Evolutionary conservation across 768 basidiomycete species (phyloP), one percentile per base, ranked within the genome.

Genomic region (Artomyces pyxidatus): DNA sequence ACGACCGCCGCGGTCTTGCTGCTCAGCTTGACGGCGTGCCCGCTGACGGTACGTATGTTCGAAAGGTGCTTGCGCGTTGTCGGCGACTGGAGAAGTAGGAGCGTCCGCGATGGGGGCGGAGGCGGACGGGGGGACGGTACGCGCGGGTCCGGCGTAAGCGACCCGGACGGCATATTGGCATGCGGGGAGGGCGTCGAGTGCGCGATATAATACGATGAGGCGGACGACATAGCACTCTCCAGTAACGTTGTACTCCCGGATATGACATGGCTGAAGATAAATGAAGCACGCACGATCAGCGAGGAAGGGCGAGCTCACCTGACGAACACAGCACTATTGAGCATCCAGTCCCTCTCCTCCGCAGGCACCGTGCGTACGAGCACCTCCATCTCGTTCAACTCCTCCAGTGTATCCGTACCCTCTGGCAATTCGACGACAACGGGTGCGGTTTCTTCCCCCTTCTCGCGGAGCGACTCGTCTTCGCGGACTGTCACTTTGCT

Each of bases 361-460:
- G 39, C 49, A 5, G 56, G 49, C 43, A 57, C 35, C n/a, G 53
- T 32, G 35, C 53, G 53, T 19, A 57, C 56, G 47, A 57, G 46
- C 1, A 57, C 54, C 16, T 57, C 47, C 6, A 23, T 21, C 14
- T 56, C 46, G 12, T 27, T 19, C 25, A 55, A 44, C 4, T 30
- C 41, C 19, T 56, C 52, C 0, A 45, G 26, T 6, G 17, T 37
- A 1, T 53, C 52, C 22, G 38, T 32, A 8, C 28, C 55, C 26
- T 57, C 56, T 8, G 53, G 54, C 10, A 57, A 3, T 45, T 57
- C 53, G n/a, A 57, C 53, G 23, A 57, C 44, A 1, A 57, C 50
- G 25, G 53, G 50, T 19, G 50, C 56, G 1, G 27, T 4, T 29
- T 57, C 56, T 2, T 37, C 49, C 2, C 56, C 53, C 26, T 22